Evolutionary conservation across 345 rosid species (phyloP), one percentile per base, ranked within the genome.

Genomic region (Hibiscus trionum): DNA sequence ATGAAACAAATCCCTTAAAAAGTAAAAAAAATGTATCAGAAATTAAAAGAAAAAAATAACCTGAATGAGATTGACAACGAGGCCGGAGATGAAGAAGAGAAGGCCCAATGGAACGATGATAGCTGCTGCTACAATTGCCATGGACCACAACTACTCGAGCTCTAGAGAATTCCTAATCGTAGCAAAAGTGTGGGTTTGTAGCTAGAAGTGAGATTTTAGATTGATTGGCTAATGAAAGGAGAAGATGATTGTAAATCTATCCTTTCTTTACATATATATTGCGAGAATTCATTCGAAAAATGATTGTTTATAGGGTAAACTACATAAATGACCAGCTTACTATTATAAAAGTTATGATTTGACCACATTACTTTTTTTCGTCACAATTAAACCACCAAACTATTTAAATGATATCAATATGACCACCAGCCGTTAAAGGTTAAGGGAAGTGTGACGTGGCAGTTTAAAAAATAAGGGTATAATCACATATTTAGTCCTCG

Each of bases 21-120:
- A 59, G 17, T 7, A 68, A 19, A 33, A 31, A 72, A 79, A 72
- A 75, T 72, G 72, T 12, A 50, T 50, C 56, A 35, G 12, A 53
- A 16, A 4, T 15, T 15, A 50, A 50, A 4, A 8, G 47, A 69
- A 31, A 0, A 35, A 60, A 16, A 33, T 14, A 58, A 95, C 99
- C 99, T 95, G 99, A 47, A 95, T 21, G 67, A 90, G 87, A 85
- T 95, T 95, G 39, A 92, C 89, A 66, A 83, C 78, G 82, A 95
- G 93, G 75, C 99, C 99, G 58, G 99, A 95, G 78, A 83, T 29
- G 77, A 92, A 81, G 86, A 92, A 95, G 69, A 95, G 87, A 66
- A 92, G 61, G 52, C 98, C 87, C 74, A 92, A 63, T 49, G 98
- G 98, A 70, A 95, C 91, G 76, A 92, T 76, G 58, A 85, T 87